Base-by-base conservation (phyloP, 768 basidiomycete genomes). In the Boletus sp. region DNA sequence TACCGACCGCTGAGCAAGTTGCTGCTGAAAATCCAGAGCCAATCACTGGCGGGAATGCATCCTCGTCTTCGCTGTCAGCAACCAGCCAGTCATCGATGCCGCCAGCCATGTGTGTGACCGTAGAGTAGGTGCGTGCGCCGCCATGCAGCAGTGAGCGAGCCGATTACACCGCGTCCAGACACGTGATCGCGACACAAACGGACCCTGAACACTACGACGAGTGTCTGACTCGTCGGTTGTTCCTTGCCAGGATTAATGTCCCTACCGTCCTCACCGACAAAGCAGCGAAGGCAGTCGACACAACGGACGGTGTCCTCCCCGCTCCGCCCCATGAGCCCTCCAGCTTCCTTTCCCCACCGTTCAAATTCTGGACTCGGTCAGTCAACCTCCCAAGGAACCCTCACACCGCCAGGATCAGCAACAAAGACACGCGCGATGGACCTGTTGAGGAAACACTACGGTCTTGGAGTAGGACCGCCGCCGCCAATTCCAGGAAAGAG, bases 391-490 rank as follows among this genome's bases (percentile, higher is more conserved):
- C 63, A 66, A 40, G 64, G 58, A 40, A 50, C 64, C n/a, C 55
- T 62, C 28, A 50, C 71, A 18, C 60, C 76, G 29, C 65, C 73
- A 11, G 69, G 70, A 41, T 68, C 72, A 24, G 64, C 68, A 33
- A 58, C 67, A 20, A 86, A 84, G 64, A 76, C 80, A 18, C 77
- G 86, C 15, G 92, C 92, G 12, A 78, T 87, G 62, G 90, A 93
- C 67, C 69, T 94, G 48, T 66, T 94, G 50, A 78, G 93, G 64
- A 92, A 90, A 62, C 92, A 95, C 66, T 95, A 95, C 78, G 91
- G 92, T 6, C 73, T 95, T 29, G 89, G 86, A 17, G 75, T 90
- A n/a, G 86, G 85, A 0, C 83, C 83, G 33, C 92, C 90, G 12
- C 78, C 81, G 4, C 81, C 89, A 20, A 64, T 78, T 1, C 77